Conservation (phyloP, 345 rosid genomes). For the Pistacia atlantica region DNA sequence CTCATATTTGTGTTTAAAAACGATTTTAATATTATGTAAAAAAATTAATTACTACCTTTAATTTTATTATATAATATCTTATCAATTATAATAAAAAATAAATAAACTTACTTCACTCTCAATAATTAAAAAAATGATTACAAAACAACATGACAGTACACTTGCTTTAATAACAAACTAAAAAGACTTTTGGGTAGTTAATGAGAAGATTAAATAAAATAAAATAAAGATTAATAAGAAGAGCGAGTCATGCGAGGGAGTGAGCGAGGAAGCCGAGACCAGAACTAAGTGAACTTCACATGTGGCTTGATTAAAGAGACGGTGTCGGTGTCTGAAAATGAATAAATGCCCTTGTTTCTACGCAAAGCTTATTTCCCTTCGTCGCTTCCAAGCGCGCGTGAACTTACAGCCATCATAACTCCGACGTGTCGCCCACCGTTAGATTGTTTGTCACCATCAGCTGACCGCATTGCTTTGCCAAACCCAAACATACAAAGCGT, state of each 20-base stretch:
- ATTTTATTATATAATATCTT: no score
- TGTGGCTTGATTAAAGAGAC: slow-evolving; percentile 17
- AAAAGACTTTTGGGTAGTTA: no score
- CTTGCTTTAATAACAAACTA: no score
- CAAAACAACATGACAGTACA: no score
- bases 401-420: neutral
- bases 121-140: no score
- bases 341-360: slow-evolving; percentile 27
- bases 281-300: neutral
- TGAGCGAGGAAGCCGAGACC: slow-evolving; percentile 9
- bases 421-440: slow-evolving; percentile 45
- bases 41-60: no score
- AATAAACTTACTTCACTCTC: no score
- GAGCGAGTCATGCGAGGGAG: neutral
- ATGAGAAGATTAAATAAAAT: no score
- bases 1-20: no score
- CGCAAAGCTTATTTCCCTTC: slow-evolving; percentile 17
- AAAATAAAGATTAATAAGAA: neutral
- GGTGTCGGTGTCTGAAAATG: slow-evolving; percentile 32
- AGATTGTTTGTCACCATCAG: slow-evolving; percentile 47
- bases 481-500: slow-evolving; percentile 10
- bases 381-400: slow-evolving; percentile 18
- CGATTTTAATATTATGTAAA: no score
- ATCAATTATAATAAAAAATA: no score
- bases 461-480: neutral